A percentile compares a stretch with the other conserved stretches of the same genome.
phyloP scores from a whole-genome alignment of 192 early-diverging fungal species.

The Coemansia sp. region DNA sequence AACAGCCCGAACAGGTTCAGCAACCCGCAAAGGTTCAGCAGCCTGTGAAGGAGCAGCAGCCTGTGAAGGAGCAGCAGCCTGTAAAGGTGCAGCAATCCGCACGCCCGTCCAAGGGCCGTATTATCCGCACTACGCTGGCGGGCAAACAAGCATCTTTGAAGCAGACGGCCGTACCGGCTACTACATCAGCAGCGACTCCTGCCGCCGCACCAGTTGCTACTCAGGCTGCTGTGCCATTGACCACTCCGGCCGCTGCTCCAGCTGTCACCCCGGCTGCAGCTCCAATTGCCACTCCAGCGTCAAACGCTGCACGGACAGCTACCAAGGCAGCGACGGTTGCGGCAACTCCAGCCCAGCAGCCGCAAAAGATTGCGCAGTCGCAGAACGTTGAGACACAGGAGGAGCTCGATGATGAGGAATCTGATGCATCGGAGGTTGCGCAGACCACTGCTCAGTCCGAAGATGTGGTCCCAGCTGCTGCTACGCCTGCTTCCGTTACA shows the following conservation, averaged over 20 bases:
- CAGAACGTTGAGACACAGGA: neutral
- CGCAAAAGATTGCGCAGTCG: constrained; percentile 3
- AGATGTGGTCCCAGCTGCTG: neutral
- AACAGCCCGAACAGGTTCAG: constrained; percentile 14
- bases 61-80: neutral
- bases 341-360: neutral
- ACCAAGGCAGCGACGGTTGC: neutral
- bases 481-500: neutral
- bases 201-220: neutral
- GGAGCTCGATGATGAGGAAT: constrained; percentile 12
- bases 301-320: constrained; percentile 1
- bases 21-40: neutral
- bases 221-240: neutral
- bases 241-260: neutral
- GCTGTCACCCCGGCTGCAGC: neutral
- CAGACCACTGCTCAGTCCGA: neutral
- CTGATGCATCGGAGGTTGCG: neutral
- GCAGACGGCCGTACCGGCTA: neutral
- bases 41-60: neutral
- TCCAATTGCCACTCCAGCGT: neutral
- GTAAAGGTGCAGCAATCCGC: too few relatives aligned
- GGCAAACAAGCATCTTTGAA: constrained; percentile 24
- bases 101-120: constrained; percentile 3
- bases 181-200: neutral
- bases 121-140: neutral